A percentile compares a stretch with the other conserved stretches of the same genome.
These are phyloP conservation scores for Lenwebbia sp. DNA, from an alignment of 345 rosid species.

Conservation along the genomic window DNA sequence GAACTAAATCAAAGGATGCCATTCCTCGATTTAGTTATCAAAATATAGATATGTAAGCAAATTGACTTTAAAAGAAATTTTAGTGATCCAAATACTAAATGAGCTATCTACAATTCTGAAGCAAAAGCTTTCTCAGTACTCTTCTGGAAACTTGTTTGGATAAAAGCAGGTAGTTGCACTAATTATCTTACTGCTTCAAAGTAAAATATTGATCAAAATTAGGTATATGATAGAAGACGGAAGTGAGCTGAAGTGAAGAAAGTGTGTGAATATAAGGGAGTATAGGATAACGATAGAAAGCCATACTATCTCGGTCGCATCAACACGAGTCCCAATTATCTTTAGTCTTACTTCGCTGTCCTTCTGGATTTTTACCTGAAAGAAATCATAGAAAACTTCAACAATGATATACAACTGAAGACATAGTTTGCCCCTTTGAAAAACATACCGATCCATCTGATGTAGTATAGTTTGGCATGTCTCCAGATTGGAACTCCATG, in stretches of 20 bases:
- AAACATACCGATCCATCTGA: constrained; percentile 75
- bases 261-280: neutral
- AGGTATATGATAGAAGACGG: neutral
- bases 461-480: constrained; percentile 83
- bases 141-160: neutral
- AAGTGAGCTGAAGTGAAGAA: too few relatives aligned
- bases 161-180: neutral
- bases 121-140: neutral
- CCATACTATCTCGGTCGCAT: constrained; percentile 80
- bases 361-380: constrained; percentile 85
- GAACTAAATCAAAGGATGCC: neutral
- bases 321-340: constrained; percentile 90
- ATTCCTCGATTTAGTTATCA: neutral
- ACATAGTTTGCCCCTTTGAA: neutral
- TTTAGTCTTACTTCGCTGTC: constrained; percentile 89
- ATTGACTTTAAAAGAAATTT: neutral
- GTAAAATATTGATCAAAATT: neutral
- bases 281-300: neutral
- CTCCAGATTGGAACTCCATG: constrained; percentile 95
- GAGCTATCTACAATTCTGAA: neutral
- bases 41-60: neutral
- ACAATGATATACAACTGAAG: neutral
- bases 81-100: neutral
- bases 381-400: neutral
- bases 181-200: neutral